Conservation (phyloP, 345 rosid species). For the Populus davidiana region DNA sequence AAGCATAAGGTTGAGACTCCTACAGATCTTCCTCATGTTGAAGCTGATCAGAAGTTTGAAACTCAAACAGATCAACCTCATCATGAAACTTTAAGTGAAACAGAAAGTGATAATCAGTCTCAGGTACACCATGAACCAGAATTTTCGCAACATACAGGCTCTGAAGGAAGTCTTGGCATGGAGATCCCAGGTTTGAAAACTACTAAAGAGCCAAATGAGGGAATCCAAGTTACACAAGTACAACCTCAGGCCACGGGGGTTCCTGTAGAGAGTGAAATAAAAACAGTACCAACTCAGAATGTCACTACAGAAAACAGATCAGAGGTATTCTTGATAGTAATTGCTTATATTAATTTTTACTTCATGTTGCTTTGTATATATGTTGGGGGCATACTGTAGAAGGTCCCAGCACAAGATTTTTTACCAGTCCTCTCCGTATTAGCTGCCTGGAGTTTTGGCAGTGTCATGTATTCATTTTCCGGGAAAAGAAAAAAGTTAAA, state of each 20-base stretch:
- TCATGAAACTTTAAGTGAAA: conserved; percentile 31
- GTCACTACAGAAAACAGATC: conserved; percentile 15
- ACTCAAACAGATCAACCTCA: conserved; percentile 21
- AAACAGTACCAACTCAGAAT: conserved; percentile 19
- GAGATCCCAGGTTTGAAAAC: conserved; percentile 34
- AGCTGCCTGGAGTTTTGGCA: not conserved
- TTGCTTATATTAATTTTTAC: not conserved
- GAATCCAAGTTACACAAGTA: conserved; percentile 23
- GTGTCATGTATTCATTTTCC: not conserved
- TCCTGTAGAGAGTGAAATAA: conserved; percentile 24
- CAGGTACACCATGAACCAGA: conserved; percentile 26
- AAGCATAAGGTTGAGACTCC: conserved; percentile 22
- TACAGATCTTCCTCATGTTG: conserved; percentile 15
- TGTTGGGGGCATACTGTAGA: not conserved
- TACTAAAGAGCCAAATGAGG: conserved; percentile 35
- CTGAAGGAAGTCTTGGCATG: conserved; percentile 26
- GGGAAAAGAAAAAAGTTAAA: not conserved
- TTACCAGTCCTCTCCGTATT: not conserved
- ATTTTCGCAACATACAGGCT: conserved; percentile 25
- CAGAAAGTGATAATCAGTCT: conserved; percentile 23
- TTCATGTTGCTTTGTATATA: not conserved
- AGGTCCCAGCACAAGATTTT: not conserved
- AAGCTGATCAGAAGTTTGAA: conserved; percentile 9
- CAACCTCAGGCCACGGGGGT: conserved; percentile 23
- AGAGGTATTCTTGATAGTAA: conserved; percentile 34